phyloP scores from a whole-genome alignment of 2,329 filamentous ascomycete species.

The Paramyrothecium roridum region DNA sequence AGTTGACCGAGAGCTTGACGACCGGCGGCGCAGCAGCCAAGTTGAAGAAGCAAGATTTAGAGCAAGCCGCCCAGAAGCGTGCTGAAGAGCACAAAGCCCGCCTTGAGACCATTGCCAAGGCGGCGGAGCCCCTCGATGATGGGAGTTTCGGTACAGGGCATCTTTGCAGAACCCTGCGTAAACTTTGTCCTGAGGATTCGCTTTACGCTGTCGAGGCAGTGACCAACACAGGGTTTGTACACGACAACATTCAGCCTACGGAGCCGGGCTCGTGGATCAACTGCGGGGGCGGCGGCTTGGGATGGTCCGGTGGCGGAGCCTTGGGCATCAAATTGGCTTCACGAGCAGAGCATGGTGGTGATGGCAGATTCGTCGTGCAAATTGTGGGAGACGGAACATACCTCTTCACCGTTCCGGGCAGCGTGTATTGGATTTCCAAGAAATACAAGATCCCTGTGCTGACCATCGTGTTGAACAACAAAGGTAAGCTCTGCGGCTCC shows the following conservation, averaged over 20 bases:
- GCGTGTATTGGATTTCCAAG: slow-evolving; percentile 53
- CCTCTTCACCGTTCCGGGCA: slow-evolving; percentile 48
- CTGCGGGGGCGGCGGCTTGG: slow-evolving; percentile 75
- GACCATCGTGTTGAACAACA: slow-evolving; percentile 56
- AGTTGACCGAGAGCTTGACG: slow-evolving; percentile 45
- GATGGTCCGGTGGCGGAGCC: slow-evolving; percentile 72
- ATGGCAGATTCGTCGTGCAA: slow-evolving; percentile 39
- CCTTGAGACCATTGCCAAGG: slow-evolving; percentile 22
- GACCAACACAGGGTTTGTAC: slow-evolving; percentile 65
- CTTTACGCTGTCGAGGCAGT: slow-evolving; percentile 79
- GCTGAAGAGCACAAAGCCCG: not conserved
- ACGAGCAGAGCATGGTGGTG: slow-evolving; percentile 23
- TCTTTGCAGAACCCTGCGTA: slow-evolving; percentile 25
- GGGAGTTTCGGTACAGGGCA: slow-evolving; percentile 19
- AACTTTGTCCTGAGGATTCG: slow-evolving; percentile 43
- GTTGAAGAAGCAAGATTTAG: slow-evolving; percentile 50
- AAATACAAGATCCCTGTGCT: slow-evolving; percentile 52
- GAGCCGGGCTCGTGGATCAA: slow-evolving; percentile 72
- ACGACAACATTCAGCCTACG: slow-evolving; percentile 65
- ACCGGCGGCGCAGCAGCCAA: not conserved
- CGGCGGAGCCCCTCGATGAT: not conserved
- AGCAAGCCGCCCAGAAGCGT: slow-evolving; percentile 16
- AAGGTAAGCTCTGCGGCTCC: slow-evolving; percentile 31
- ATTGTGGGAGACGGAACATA: slow-evolving; percentile 49
- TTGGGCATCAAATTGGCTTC: slow-evolving; percentile 71